Base-by-base conservation (phyloP, 2,329 filamentous ascomycete genomes). In the Trichoderma atroviride region DNA sequence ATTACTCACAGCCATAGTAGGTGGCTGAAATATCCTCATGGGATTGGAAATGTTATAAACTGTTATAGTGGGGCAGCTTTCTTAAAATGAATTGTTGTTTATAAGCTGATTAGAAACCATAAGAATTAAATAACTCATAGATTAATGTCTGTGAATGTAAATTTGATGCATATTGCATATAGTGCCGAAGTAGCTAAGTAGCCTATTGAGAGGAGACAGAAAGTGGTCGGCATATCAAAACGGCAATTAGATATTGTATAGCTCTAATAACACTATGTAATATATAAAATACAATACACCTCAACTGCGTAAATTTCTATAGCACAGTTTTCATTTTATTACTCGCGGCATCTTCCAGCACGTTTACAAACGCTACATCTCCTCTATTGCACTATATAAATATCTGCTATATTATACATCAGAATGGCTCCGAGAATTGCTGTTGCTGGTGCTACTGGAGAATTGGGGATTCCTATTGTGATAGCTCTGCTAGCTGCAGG, bases 1-100 rank as follows among this genome's bases (percentile, higher is more conserved):
- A 63, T 63, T 53, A 63, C n/a, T 63, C 43, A 53, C 35, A 5
- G 22, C 60, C 29, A 37, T 63, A 35, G 60, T 63, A 37, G 43
- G 43, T 53, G 29, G 33, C 61, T 37, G 33, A 64, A 63, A 13
- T 27, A 13, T 27, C 13, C 27, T 11, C 27, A 27, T 24, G 16
- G 22, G n/a, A 52, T 52, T 62, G 43, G 43, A 13, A 24, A 40
- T 11, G n/a, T 33, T 50, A 5, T 40, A n/a, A 9, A 33, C 27
- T 29, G 11, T 19, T 52, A 11, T 43, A 22, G 40, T 50, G 29
- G 43, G 22, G 59, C 16, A 11, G 6, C 58, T 24, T 52, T n/a
- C 29, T 35, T 27, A n/a, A 62, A 35, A 1, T 14, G 16, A 50
- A 16, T 13, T 40, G 35, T 14, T 13, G 2, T 37, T 1, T 14